Conservation (phyloP, 2,329 filamentous ascomycete genomes). For the Pyricularia pennisetigena region DNA sequence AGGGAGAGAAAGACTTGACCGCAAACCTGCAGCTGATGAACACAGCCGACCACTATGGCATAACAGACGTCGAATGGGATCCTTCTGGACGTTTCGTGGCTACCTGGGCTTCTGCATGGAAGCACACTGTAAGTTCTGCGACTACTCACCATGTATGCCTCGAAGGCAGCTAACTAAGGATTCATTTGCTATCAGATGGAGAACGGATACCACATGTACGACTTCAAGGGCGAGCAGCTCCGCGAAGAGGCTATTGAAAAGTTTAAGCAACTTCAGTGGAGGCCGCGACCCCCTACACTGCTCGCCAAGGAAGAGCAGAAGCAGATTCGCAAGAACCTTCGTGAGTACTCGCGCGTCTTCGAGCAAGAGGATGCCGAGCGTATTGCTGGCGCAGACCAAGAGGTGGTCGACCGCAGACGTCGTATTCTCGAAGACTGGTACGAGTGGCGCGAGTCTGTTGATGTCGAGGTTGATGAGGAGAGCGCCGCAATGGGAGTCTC, state of each 20-base stretch:
- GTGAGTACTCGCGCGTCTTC: slow-evolving; percentile 90
- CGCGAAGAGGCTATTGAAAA: slow-evolving; percentile 89
- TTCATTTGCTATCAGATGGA: slow-evolving; percentile 61
- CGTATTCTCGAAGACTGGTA: slow-evolving; percentile 80
- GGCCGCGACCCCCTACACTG: slow-evolving; percentile 82
- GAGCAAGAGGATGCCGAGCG: slow-evolving; percentile 93
- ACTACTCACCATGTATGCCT: background rate
- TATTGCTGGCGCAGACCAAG: slow-evolving; percentile 86
- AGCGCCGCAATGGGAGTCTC: slow-evolving; percentile 57
- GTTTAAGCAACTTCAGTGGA: slow-evolving; percentile 97
- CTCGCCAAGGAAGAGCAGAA: slow-evolving; percentile 97
- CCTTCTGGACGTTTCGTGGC: slow-evolving; percentile 91
- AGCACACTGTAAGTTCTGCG: slow-evolving; percentile 68
- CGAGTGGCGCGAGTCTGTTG: slow-evolving; percentile 67
- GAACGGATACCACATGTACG: slow-evolving; percentile 97
- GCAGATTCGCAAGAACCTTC: slow-evolving; percentile 93
- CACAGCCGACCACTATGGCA: slow-evolving; percentile 88
- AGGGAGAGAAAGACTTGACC: slow-evolving; percentile 85
- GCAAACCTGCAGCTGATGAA: slow-evolving; percentile 95
- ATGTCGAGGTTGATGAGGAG: slow-evolving; percentile 64
- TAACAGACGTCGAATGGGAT: slow-evolving; percentile 98
- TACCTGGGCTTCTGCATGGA: slow-evolving; percentile 90
- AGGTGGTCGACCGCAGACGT: slow-evolving; percentile 82
- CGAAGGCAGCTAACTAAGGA: background rate
- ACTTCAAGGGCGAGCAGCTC: slow-evolving; percentile 83